Base-by-base conservation (phyloP, 2,329 filamentous ascomycete genomes). In the Talaromyces sp. region DNA sequence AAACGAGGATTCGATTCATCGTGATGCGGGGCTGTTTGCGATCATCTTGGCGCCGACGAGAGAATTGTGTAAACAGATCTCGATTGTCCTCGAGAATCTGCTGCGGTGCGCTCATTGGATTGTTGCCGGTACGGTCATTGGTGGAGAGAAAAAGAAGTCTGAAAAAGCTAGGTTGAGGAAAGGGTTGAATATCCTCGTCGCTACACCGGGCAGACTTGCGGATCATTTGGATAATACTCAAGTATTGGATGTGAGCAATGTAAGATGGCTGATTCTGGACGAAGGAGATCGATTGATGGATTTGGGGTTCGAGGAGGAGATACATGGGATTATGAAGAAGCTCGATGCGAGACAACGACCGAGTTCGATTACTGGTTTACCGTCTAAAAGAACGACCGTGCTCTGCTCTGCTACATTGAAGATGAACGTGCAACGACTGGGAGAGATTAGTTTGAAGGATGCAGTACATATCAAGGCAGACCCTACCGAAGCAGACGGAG, bases 221-320 rank as follows among this genome's bases (percentile, higher is more conserved):
- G 95, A 99, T 80, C 95, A 99, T 78, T 80, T 99, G 58, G 90
- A 96, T 71, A 92, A 97, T 74, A 99, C 95, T 0, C 88, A 97
- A 77, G 92, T 89, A 0, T 82, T 99, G 61, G 91, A 95, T 69
- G 88, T 98, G 47, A 91, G 91, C 72, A 93, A 90, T 25, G 94
- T 97, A 4, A 85, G 94, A 67, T 99, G 95, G 95, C 81, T 99
- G 27, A 89, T 99, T 1, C 84, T 99, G 5, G 95, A 99, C 72
- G 95, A 99, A 78, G 95, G 95, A 34, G 95, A 99, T 83, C 87
- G 95, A n/a, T 82, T 99, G 75, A 97, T 99, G 94, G 95, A 99
- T 74, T 85, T 98, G 73, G 95, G 95, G 0, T 99, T 99, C 71
- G 95, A 98, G 78, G 89, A 97, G 63, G 94, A 98, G 73, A 87